These are phyloP conservation scores for Porodaedalea pini DNA, from an alignment of 1,284 basidiomycete species.

Conservation along the genomic window DNA sequence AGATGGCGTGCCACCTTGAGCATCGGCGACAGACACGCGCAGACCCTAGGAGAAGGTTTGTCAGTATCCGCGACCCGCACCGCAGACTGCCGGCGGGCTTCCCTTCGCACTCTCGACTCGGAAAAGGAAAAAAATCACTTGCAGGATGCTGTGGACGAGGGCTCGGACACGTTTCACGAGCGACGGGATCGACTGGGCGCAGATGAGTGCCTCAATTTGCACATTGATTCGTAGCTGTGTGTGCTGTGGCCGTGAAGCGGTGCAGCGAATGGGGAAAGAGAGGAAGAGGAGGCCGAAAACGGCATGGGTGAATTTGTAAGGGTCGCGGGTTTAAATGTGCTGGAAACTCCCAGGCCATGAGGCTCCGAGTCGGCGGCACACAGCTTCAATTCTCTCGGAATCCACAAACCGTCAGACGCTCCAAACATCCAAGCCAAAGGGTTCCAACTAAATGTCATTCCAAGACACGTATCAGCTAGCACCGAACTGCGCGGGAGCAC, in stretches of 20 bases:
- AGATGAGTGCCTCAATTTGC: neutral
- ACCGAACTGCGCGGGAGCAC: neutral
- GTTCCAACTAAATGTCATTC: neutral
- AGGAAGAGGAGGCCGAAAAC: neutral
- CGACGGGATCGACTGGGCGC: conserved; percentile 5
- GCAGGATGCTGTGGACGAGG: neutral
- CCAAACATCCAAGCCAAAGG: neutral
- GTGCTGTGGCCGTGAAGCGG: neutral
- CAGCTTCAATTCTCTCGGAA: conserved; percentile 1
- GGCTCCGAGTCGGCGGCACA: neutral
- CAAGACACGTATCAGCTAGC: neutral
- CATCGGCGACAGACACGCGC: neutral
- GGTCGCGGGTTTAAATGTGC: neutral
- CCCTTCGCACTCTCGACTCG: neutral
- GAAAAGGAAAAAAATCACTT: neutral
- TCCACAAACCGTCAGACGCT: conserved; percentile 1
- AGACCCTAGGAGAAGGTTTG: conserved; percentile 4
- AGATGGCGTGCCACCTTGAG: neutral
- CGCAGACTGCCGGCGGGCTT: neutral
- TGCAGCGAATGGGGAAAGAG: neutral
- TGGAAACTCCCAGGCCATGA: neutral
- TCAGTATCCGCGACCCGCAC: neutral
- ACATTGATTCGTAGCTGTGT: no score
- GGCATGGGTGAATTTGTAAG: neutral
- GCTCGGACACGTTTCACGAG: neutral